These are phyloP conservation scores for Globisporangium heterothallicum DNA, from an alignment of 352 stramenopile genomes.

Conservation along the genomic window DNA sequence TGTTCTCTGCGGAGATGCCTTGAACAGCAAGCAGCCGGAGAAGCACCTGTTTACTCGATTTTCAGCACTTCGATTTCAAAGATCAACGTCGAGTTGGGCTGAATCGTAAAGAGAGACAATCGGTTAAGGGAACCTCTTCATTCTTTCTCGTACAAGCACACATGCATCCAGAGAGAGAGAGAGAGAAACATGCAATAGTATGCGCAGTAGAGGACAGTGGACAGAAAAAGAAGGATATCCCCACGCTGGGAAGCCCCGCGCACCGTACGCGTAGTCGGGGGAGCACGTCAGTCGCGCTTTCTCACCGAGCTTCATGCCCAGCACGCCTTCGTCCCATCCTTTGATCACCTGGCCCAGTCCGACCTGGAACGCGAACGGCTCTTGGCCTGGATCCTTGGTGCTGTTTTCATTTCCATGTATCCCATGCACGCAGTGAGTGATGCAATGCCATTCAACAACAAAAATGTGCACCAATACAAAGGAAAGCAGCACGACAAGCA, in stretches of 20 bases:
- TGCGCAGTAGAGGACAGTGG: conserved; percentile 8
- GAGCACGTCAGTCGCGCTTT: conserved; percentile 88
- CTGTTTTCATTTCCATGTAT: conserved; percentile 20
- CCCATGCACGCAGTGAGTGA: not conserved
- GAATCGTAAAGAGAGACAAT: conserved; percentile 63
- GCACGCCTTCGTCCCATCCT: conserved; percentile 93
- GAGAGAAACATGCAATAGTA: not conserved
- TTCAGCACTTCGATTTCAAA: conserved; percentile 93
- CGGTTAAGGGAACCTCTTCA: conserved; percentile 29
- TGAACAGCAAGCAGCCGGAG: too few species aligned
- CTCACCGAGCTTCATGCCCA: conserved; percentile 87
- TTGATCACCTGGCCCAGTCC: conserved; percentile 93
- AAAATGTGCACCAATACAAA: too few species aligned
- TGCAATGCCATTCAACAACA: too few species aligned
- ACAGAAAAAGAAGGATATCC: conserved; percentile 65
- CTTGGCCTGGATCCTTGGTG: conserved; percentile 93
- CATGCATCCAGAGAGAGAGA: too few species aligned
- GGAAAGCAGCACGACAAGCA: too few species aligned
- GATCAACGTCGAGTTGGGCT: conserved; percentile 87
- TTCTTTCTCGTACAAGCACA: too few species aligned
- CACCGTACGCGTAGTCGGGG: conserved; percentile 94
- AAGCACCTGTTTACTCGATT: conserved; percentile 46
- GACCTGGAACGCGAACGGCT: conserved; percentile 91
- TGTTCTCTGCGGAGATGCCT: not conserved
- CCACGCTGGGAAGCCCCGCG: conserved; percentile 90